These are phyloP conservation scores for Globisporangium alternatum DNA, from an alignment of 352 stramenopile genomes.

Conservation along the genomic window DNA sequence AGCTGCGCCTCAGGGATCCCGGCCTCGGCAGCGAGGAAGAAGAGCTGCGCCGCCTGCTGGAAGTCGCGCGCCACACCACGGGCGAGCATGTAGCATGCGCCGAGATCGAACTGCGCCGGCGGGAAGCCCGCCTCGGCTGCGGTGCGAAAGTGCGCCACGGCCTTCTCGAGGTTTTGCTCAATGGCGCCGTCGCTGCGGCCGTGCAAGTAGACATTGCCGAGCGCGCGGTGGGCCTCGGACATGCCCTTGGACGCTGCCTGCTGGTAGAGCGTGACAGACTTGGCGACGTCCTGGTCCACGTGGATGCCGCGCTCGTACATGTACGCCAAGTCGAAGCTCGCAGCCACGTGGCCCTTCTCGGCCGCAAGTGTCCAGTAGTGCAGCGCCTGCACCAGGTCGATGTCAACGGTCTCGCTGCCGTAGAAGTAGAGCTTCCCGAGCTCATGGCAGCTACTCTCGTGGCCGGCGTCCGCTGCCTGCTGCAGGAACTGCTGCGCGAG, in stretches of 20 bases:
- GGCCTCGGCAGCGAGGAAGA: conserved; percentile 70
- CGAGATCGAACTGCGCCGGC: conserved; percentile 73
- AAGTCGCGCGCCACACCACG: conserved; percentile 53
- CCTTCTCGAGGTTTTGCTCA: conserved; percentile 24
- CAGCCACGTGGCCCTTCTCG: conserved; percentile 59
- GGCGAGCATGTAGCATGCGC: conserved; percentile 79
- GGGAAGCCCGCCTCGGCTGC: conserved; percentile 61
- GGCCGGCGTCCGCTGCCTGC: conserved; percentile 60
- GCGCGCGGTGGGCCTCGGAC: conserved; percentile 61
- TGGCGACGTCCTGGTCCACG: conserved; percentile 50
- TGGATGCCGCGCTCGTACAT: conserved; percentile 75
- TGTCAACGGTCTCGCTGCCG: conserved; percentile 29
- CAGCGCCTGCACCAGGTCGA: conserved; percentile 39
- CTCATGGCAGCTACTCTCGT: conserved; percentile 70
- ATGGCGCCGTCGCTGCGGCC: conserved; percentile 28
- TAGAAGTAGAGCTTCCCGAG: conserved; percentile 73
- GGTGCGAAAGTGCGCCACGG: conserved; percentile 50
- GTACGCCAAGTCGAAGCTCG: conserved; percentile 70
- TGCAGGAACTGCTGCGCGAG: conserved; percentile 57
- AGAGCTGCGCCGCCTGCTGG: conserved; percentile 53
- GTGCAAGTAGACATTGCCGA: conserved; percentile 56
- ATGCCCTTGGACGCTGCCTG: conserved; percentile 58
- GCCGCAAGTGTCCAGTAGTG: conserved; percentile 67
- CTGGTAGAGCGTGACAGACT: conserved; percentile 57
- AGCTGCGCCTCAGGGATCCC: conserved; percentile 65